Conservation (phyloP, 2,329 filamentous ascomycete species). For the Alternaria alternata region DNA sequence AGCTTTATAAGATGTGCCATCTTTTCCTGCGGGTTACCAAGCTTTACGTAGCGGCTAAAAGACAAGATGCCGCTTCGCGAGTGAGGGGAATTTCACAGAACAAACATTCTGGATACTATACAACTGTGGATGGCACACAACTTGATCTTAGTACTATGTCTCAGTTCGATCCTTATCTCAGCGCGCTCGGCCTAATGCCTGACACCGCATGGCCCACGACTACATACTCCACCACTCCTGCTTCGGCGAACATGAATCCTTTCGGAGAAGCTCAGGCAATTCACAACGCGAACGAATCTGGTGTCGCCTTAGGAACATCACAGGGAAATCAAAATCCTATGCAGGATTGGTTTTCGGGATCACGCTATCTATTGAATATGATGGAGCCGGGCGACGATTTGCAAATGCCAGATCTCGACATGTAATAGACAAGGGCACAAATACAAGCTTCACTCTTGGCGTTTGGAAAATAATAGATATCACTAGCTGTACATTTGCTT, state of each 20-base stretch:
- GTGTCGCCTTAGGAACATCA: slow-evolving; percentile 17
- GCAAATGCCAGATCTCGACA: slow-evolving; percentile 42
- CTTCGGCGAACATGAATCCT: slow-evolving; percentile 15
- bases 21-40: slow-evolving; percentile 69
- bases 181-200: slow-evolving; percentile 68
- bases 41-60: slow-evolving; percentile 69
- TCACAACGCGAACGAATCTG: not conserved
- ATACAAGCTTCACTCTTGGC: not conserved
- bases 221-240: slow-evolving; percentile 12
- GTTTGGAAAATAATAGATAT: not conserved
- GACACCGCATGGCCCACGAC: slow-evolving; percentile 34
- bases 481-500: not conserved
- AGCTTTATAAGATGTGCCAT: slow-evolving; percentile 68
- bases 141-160: slow-evolving; percentile 39
- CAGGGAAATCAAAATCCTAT: slow-evolving; percentile 55
- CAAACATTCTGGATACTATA: slow-evolving; percentile 23
- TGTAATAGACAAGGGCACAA: slow-evolving; percentile 3
- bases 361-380: slow-evolving; percentile 69
- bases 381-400: slow-evolving; percentile 65
- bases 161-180: slow-evolving; percentile 70
- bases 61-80: slow-evolving; percentile 46
- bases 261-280: slow-evolving; percentile 11
- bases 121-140: slow-evolving; percentile 18
- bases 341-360: slow-evolving; percentile 72
- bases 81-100: slow-evolving; percentile 8